Evolutionary conservation across 2,329 filamentous ascomycete genomes (phyloP), one percentile per base, ranked within the genome.

Genomic region (Cladosporium sp.): DNA sequence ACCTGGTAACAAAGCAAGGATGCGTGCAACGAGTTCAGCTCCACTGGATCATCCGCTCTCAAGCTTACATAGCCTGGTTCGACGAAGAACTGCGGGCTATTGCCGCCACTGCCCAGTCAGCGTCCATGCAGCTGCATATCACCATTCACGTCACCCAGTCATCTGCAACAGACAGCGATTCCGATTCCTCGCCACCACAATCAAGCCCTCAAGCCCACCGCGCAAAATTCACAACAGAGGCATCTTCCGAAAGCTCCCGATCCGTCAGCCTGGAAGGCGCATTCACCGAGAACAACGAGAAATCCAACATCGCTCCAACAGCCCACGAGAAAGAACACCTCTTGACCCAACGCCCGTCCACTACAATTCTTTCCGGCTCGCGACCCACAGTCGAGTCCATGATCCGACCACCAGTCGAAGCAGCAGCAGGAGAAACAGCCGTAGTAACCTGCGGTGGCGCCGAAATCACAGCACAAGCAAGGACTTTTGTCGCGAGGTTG

Each of bases 371-470:
- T 18, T 47, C 32, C 47, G 78, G 81, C 2, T 86, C 86, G 11
- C 81, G 87, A 4, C 87, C 87, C 0, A 76, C 81, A 26, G 76
- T 83, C 4, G 77, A 78, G 21, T 79, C 78, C 18, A 80, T 89
- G 64, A 85, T 89, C 28, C 79, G 83, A 32, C 81, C 81, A 57
- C 79, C 82, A 0, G 78, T 90, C 0, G 87, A 90, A 74, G 79
- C 82, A 57, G 87, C 87, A 0, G 74, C 82, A 14, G 88, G 88
- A 2, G 88, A 90, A 75, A 87, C 83, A 36, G 87, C 84, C 0
- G 85, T 90, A 0, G 83, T 88, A 2, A 87, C 86, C 0, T 90
- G 88, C 71, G 88, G 88, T 15, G 86, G 86, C 0, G 74, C 77
- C 1, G 83, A 84, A 0, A 73, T 90, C 57, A 82, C 84, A 3